These are phyloP conservation scores for Plasmodium coatneyi DNA, from an alignment of 169 alveolate genomes.

Conservation along the genomic window DNA sequence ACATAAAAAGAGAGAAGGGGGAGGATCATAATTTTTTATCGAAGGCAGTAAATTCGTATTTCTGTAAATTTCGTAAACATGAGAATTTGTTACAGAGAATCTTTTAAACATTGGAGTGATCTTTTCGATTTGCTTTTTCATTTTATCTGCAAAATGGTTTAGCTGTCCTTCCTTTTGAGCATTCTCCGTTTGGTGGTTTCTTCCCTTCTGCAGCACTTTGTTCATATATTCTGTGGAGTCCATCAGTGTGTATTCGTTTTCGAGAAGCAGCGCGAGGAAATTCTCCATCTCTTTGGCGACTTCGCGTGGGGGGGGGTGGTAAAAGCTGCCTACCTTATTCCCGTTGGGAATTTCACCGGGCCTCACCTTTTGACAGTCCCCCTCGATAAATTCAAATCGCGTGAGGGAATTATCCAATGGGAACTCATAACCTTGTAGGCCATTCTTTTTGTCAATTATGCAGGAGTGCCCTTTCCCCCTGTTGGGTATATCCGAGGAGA, in stretches of 20 bases:
- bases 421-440: slow-evolving; percentile 37
- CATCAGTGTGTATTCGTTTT: slow-evolving; percentile 64
- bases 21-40: slow-evolving; percentile 17
- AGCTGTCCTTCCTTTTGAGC: neutral
- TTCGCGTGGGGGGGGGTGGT: neutral
- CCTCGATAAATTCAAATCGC: slow-evolving; percentile 30
- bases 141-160: slow-evolving; percentile 1
- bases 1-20: slow-evolving; percentile 42
- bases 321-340: neutral
- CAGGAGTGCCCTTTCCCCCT: neutral
- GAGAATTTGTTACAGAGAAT: slow-evolving; percentile 6
- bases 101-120: slow-evolving; percentile 20
- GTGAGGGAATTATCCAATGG: slow-evolving; percentile 51
- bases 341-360: neutral
- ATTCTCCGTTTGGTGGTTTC: neutral
- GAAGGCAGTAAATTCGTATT: slow-evolving; percentile 62
- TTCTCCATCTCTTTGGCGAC: slow-evolving; percentile 44
- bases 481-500: neutral
- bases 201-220: slow-evolving; percentile 7
- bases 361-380: slow-evolving; percentile 20
- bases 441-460: neutral
- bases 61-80: slow-evolving; percentile 67
- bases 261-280: slow-evolving; percentile 33
- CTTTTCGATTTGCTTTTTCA: slow-evolving; percentile 6
- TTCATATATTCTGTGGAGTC: slow-evolving; percentile 42